These are phyloP conservation scores for Picocystis sp. DNA, from an alignment of 163 green algal genomes.

Conservation along the genomic window DNA sequence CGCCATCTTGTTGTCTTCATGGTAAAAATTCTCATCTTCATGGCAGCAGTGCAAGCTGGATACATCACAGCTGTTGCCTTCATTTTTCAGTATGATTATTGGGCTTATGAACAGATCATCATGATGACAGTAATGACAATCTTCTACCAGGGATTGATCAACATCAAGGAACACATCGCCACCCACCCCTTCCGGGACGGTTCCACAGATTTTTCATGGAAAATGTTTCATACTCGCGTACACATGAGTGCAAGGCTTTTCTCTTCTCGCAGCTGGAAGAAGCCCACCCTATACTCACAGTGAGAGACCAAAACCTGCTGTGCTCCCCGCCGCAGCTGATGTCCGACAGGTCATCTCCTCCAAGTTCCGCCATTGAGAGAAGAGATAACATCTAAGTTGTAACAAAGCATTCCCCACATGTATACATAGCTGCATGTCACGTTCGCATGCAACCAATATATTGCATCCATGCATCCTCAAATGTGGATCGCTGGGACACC, in stretches of 20 bases:
- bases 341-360: constrained; percentile 4
- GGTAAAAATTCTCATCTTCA: too few relatives aligned
- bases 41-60: too few relatives aligned
- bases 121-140: too few relatives aligned
- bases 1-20: too few relatives aligned
- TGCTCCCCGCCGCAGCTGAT: constrained; percentile 9
- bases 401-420: background rate
- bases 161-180: constrained; percentile 8
- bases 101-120: too few relatives aligned
- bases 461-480: too few relatives aligned
- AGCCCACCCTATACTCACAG: background rate
- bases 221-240: constrained; percentile 7
- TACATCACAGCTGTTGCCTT: too few relatives aligned
- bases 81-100: too few relatives aligned
- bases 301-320: constrained; percentile 3
- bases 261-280: background rate
- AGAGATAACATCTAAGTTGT: background rate
- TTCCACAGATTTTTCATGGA: constrained; percentile 5
- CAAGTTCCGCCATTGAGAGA: constrained; percentile 3
- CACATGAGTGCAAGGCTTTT: constrained; percentile 5
- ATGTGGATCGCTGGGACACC: too few relatives aligned
- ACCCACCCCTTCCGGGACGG: constrained; percentile 7
- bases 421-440: too few relatives aligned
- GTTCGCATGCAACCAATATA: too few relatives aligned
- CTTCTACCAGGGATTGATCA: too few relatives aligned